Evolutionary conservation across 257 asterid genomes (phyloP).

Genomic region (Solanum pinnatisectum): DNA sequence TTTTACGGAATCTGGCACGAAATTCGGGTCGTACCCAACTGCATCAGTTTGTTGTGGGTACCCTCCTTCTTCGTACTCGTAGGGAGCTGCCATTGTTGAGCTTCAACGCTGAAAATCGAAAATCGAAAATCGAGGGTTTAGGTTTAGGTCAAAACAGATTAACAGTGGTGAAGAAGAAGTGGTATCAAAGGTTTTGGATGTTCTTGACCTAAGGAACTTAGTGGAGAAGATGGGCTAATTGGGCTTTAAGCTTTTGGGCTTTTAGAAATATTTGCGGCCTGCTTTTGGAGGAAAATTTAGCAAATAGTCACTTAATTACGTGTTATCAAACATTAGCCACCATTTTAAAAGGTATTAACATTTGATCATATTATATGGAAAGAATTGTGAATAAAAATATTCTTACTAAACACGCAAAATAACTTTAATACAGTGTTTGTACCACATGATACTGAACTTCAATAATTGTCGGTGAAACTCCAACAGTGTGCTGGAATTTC

Average conservation of each 20-base stretch:
- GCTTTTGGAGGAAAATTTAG: background rate
- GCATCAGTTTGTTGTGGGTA: constrained; percentile 23
- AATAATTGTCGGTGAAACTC: no score
- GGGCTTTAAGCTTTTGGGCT: background rate
- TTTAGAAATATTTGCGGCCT: background rate
- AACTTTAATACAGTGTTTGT: no score
- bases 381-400: no score
- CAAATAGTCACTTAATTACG: background rate
- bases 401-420: no score
- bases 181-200: background rate
- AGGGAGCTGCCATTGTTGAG: constrained; percentile 45
- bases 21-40: constrained; percentile 60
- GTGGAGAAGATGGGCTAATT: background rate
- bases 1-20: constrained; percentile 82
- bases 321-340: background rate
- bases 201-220: background rate
- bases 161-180: background rate
- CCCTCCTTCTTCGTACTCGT: constrained; percentile 40
- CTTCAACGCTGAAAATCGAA: background rate
- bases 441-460: no score
- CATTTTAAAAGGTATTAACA: background rate
- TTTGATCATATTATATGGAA: no score
- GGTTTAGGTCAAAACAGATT: background rate
- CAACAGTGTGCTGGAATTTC: no score
- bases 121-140: background rate